Evolutionary conservation across 345 rosid species (phyloP), one percentile per base, ranked within the genome.

Genomic region (Moricandia moricandioides): DNA sequence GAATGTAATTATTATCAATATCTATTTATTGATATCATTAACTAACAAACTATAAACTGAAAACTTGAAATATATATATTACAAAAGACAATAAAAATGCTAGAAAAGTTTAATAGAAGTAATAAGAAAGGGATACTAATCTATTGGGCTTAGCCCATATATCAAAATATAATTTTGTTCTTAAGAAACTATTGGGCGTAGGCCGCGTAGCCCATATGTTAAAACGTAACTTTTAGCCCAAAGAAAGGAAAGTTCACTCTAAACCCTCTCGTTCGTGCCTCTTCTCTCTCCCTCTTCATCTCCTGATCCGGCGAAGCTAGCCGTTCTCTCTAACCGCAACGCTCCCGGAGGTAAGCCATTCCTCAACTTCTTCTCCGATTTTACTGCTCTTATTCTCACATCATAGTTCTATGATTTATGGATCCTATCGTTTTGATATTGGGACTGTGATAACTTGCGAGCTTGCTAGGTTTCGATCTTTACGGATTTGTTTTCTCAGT

Each of bases 331-430:
- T 62, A 33, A 30, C 74, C 67, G 67, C 13, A 71, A 0, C 74
- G 64, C 65, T 64, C 70, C 76, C 76, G 81, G 81, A 77, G 77
- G 81, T 71, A 35, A 47, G 7, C 69, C 2, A 6, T 9, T 62
- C 29, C 34, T 47, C 26, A 33, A 26, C 34, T 45, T 34, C 10
- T 12, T 26, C 24, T 33, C 35, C 16, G 12, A 6, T 34, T 56
- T 16, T 16, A 31, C 0, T 12, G 8, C 33, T 24, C 24, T 51
- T 10, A 35, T 11, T 14, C 16, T 47, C 55, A 75, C 30, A 60
- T 60, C 68, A 8, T 45, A 57, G 17, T 5, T 47, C 2, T 43
- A 7, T 18, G 51, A 12, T 49, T 69, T 14, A 71, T 16, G n/a
- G 47, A 77, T 71, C 47, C 13, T 4, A 58, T 27, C 58, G 57